These are phyloP conservation scores for Rhodotorula sp. DNA, from an alignment of 1,284 basidiomycete genomes.

Conservation along the genomic window DNA sequence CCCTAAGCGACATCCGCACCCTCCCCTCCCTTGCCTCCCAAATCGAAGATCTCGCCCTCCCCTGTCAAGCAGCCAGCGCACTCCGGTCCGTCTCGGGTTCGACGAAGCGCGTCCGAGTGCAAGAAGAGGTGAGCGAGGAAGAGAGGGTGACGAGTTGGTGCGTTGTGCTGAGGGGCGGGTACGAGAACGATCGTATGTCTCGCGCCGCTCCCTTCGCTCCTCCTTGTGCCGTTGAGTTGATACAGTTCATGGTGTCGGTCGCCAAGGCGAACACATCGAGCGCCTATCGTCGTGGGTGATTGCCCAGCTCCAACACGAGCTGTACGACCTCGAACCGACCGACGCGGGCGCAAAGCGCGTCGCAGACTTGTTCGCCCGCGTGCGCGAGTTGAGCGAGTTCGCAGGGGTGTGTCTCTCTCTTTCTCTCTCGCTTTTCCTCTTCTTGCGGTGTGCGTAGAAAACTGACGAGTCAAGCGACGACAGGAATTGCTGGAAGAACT, in stretches of 20 bases:
- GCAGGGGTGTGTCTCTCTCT: conserved; percentile 13
- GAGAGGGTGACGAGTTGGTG: conserved; percentile 7
- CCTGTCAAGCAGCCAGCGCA: conserved; percentile 7
- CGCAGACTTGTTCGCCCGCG: conserved; percentile 7
- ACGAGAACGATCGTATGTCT: not conserved
- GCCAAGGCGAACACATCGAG: not conserved
- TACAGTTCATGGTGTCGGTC: too few relatives aligned
- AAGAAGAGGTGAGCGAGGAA: not conserved
- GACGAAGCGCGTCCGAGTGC: too few relatives aligned
- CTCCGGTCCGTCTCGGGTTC: not conserved
- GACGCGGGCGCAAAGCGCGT: not conserved
- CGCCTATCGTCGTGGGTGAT: conserved; percentile 3
- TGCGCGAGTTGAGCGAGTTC: conserved; percentile 11
- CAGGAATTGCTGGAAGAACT: conserved; percentile 19
- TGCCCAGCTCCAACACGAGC: conserved; percentile 9
- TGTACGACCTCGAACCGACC: conserved; percentile 2
- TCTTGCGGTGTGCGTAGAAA: too few relatives aligned
- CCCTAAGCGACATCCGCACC: conserved; percentile 3
- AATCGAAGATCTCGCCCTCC: not conserved
- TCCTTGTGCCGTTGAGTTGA: too few relatives aligned
- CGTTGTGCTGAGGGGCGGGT: not conserved
- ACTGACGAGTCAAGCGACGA: not conserved
- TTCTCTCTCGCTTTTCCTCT: too few relatives aligned
- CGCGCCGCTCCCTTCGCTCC: too few relatives aligned
- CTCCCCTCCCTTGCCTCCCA: not conserved